Evolutionary conservation across 1,139 yeast genomes (phyloP), one percentile per base, ranked within the genome.

Genomic region (Fermentozyma sake): DNA sequence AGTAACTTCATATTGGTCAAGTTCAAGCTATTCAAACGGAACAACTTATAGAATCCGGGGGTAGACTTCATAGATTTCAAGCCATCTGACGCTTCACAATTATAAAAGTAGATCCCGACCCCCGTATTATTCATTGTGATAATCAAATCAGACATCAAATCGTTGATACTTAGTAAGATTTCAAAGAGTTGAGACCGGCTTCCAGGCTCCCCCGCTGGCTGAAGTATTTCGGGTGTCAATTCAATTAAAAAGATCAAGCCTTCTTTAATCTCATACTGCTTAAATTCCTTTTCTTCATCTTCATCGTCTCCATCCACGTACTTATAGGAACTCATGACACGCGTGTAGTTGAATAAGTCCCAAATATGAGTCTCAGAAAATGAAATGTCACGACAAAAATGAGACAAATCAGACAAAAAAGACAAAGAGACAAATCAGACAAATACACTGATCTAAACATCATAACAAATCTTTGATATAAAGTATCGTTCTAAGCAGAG

Each of bases 191-290:
- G 75, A 8, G 65, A 48, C 27, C 57, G 58, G 15, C 57, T 58
- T 7, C 54, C 42, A 7, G 67, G 45, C 28, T 57, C 63, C 7
- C 52, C 43, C 12, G 58, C 39, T 3, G 68, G 64, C 9, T 38
- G 30, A 26, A 69, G 62, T 37, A 80, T 56, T 1, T 71, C 54
- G 0, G 69, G 68, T 0, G 84, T 66, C 14, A 79, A 49, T 42
- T 80, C 86, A 22, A 81, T 64, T 16, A 79, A 67, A 42, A 80
- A 77, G 16, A 71, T 54, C 11, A 79, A 70, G 1, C 82, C 87
- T 44, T 80, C 86, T 34, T 72, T 74, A 21, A 75, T 53, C 37
- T 75, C 79, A 45, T 50, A 76, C 42, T 63, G 70, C 33, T 46
- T 48, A 35, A 50, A 37, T 8, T 16, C 26, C 16, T 27, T 23